These are phyloP conservation scores for Ambrosiella cleistominuta DNA, from an alignment of 2,329 filamentous ascomycete genomes.

Conservation along the genomic window DNA sequence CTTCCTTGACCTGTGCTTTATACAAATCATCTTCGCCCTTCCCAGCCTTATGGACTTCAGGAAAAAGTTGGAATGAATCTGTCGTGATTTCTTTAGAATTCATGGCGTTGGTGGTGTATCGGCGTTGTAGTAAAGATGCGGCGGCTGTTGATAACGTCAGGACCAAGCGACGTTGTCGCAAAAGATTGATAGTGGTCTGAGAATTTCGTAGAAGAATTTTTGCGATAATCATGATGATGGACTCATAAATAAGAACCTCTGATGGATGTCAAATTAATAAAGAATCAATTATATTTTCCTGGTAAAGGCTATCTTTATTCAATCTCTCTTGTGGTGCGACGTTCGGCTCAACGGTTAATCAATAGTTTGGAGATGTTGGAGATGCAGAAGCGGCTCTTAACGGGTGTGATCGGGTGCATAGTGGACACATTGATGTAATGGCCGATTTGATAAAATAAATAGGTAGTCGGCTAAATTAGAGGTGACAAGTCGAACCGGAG, in stretches of 20 bases:
- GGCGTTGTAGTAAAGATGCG: not conserved
- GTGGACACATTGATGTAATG: no score
- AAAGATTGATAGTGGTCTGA: not conserved
- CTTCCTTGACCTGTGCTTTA: constrained; percentile 65
- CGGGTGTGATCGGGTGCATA: no score
- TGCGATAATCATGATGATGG: not conserved
- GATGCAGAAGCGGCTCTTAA: no score
- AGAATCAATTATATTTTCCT: no score
- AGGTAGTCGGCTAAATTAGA: no score
- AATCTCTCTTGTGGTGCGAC: no score
- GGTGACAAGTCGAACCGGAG: no score
- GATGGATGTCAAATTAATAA: no score
- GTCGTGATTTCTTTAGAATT: constrained; percentile 27
- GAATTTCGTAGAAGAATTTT: not conserved
- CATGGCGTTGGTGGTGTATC: constrained; percentile 6
- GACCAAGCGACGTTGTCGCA: not conserved
- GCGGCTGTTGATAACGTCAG: not conserved
- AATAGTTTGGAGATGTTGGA: no score
- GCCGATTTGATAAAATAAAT: no score
- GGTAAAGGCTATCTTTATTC: no score
- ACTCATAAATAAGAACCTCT: not conserved
- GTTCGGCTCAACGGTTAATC: no score
- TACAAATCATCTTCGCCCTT: constrained; percentile 71
- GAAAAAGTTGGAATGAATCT: constrained; percentile 72
- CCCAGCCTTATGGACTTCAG: constrained; percentile 60